Evolutionary conservation across 2,329 filamentous ascomycete genomes (phyloP), one percentile per base, ranked within the genome.

Genomic region (Colletotrichum lupini): DNA sequence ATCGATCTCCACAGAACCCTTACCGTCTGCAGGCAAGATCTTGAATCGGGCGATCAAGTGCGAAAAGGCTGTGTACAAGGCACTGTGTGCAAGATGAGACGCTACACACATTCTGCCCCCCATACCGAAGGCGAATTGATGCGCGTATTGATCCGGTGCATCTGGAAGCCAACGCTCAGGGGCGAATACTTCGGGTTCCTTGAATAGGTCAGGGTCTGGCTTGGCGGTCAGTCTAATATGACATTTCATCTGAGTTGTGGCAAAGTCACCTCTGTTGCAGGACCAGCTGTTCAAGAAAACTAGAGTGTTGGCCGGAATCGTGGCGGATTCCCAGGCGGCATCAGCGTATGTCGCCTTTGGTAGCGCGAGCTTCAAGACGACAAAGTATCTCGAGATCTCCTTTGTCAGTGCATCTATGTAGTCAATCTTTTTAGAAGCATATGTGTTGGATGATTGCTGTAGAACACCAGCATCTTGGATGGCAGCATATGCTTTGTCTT

Each of bases 331-430:
- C 78, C 78, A 79, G 8, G 62, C 70, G 2, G 77, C 78, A 24
- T 79, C 58, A 0, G 75, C 72, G 53, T 78, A 78, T 1, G 78
- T 79, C 24, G 89, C 88, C 16, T 91, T 85, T 0, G 91, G 91
- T 3, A 93, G 85, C 76, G 88, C 92, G 76, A 93, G 89, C 19
- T 90, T 90, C 71, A 92, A 90, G 16, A 92, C 90, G 16, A 87
- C 89, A 85, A 88, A 93, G 83, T 88, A 93, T 52, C 91, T 87
- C 5, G 92, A 84, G 19, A 90, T 87, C 77, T 93, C 91, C 77
- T 92, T 92, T 74, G 90, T 88, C 19, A 93, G 78, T 0, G 91
- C 91, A 0, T 89, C 91, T 71, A 93, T 83, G 80, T 92, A 93
- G 5, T 89, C 87, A 2, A 92, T 85, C 75, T 91, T 92, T 75